Conservation (phyloP, 2,329 filamentous ascomycete species). For the Daldinia sp. region DNA sequence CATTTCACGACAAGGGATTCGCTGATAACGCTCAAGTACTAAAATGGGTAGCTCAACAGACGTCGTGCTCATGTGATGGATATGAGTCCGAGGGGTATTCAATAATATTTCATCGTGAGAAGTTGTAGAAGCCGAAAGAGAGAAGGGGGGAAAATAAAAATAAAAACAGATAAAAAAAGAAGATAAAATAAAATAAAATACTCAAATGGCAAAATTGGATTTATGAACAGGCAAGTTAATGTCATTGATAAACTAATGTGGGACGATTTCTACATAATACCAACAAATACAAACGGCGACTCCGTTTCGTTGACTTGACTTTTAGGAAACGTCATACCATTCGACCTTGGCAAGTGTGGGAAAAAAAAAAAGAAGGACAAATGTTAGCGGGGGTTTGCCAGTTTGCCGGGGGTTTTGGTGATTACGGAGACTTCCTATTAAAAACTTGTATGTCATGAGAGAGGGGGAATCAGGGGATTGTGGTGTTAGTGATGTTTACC, state of each 20-base stretch:
- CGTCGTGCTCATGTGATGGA: slow-evolving; percentile 22
- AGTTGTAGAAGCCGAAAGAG: slow-evolving; percentile 7
- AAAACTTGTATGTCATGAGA: slow-evolving; percentile 17
- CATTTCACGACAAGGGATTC: slow-evolving; percentile 12
- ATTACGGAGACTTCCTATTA: slow-evolving; percentile 4
- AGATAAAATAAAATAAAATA: background rate
- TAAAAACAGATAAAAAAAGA: background rate
- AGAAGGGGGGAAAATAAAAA: background rate
- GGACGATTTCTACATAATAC: slow-evolving; percentile 20
- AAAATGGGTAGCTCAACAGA: slow-evolving; percentile 4
- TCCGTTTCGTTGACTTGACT: slow-evolving; percentile 32
- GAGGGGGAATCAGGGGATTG: slow-evolving; percentile 34
- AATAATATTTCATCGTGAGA: slow-evolving; percentile 8
- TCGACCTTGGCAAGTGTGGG: slow-evolving; percentile 8
- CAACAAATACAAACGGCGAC: slow-evolving; percentile 27
- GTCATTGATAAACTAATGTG: slow-evolving; percentile 19
- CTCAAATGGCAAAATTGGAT: background rate
- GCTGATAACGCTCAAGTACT: slow-evolving; percentile 26
- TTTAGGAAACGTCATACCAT: slow-evolving; percentile 34
- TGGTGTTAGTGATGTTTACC: slow-evolving; percentile 22
- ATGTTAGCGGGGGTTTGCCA: background rate
- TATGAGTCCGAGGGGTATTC: background rate
- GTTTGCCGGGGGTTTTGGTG: background rate
- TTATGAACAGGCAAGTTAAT: slow-evolving; percentile 4
- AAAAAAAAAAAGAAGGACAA: background rate